These are phyloP conservation scores for Populus trichocarpa DNA, from an alignment of 441 rosid species.

Conservation along the genomic window DNA sequence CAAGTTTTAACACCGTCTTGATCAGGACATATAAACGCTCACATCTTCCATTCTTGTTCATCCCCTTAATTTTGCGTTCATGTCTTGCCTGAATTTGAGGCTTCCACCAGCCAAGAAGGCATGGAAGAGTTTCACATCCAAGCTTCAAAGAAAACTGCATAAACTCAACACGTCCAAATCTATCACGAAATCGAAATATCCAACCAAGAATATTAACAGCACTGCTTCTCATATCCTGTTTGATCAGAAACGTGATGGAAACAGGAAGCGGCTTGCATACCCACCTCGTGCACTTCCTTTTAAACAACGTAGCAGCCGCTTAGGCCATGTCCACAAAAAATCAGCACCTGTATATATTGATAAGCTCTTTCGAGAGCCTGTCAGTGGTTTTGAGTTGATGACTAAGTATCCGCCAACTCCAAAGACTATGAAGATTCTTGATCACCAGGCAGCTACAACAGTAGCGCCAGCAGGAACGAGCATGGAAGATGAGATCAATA, in stretches of 20 bases:
- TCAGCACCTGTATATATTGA: slow-evolving; percentile 48
- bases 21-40: neutral
- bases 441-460: neutral
- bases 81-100: slow-evolving; percentile 57
- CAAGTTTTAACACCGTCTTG: neutral
- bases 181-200: slow-evolving; percentile 27
- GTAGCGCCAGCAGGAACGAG: slow-evolving; percentile 13
- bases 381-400: slow-evolving; percentile 1
- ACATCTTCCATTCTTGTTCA: neutral
- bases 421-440: slow-evolving; percentile 11
- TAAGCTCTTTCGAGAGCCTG: slow-evolving; percentile 44
- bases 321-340: slow-evolving; percentile 29
- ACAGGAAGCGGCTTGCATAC: neutral
- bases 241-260: slow-evolving; percentile 4
- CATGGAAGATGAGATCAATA: slow-evolving; percentile 23
- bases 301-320: slow-evolving; percentile 12
- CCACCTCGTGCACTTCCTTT: slow-evolving; percentile 10
- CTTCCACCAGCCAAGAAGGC: slow-evolving; percentile 62
- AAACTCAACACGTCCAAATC: slow-evolving; percentile 42
- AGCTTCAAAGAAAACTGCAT: slow-evolving; percentile 41
- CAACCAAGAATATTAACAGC: neutral
- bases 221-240: neutral
- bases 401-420: neutral
- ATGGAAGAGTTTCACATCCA: slow-evolving; percentile 66
- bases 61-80: slow-evolving; percentile 4